Evolutionary conservation across 1,139 yeast species (phyloP).

Genomic region (Hanseniaspora sp.): DNA sequence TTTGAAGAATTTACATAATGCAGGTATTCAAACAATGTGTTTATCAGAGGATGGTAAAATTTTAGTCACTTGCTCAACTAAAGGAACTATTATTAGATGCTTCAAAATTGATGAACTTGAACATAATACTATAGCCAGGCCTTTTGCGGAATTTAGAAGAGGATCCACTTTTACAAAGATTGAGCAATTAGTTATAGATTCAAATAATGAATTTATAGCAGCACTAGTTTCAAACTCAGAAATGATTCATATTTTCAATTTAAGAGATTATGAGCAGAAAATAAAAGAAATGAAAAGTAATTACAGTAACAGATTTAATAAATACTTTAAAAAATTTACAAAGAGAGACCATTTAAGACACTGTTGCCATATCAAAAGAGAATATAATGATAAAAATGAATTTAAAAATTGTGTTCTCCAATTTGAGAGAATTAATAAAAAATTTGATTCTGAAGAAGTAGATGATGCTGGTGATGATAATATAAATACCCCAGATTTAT

Average conservation of each 20-base stretch:
- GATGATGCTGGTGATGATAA: neutral
- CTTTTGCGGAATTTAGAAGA: slow-evolving; percentile 43
- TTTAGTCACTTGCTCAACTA: slow-evolving; percentile 58
- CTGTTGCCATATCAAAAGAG: slow-evolving; percentile 9
- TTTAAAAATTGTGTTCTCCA: slow-evolving; percentile 4
- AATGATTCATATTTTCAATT: slow-evolving; percentile 54
- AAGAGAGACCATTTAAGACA: slow-evolving; percentile 12
- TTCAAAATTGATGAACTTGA: slow-evolving; percentile 33
- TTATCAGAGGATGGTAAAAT: slow-evolving; percentile 41
- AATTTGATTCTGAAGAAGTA: neutral
- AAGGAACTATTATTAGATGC: slow-evolving; percentile 62
- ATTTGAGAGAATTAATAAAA: slow-evolving; percentile 13
- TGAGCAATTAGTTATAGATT: slow-evolving; percentile 44
- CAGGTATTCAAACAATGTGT: slow-evolving; percentile 14
- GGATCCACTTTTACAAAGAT: slow-evolving; percentile 57
- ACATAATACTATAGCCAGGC: slow-evolving; percentile 20
- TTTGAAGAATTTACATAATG: slow-evolving; percentile 37
- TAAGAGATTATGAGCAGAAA: slow-evolving; percentile 25
- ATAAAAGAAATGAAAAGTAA: slow-evolving; percentile 4
- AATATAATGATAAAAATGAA: neutral
- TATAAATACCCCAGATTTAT: neutral
- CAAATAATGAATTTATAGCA: slow-evolving; percentile 43
- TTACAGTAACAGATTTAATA: slow-evolving; percentile 3
- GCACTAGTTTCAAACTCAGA: slow-evolving; percentile 53
- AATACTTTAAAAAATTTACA: slow-evolving; percentile 12